Base-by-base conservation (phyloP, 495 filamentous ascomycete species). In the Hapsidospora chrysogenum region DNA sequence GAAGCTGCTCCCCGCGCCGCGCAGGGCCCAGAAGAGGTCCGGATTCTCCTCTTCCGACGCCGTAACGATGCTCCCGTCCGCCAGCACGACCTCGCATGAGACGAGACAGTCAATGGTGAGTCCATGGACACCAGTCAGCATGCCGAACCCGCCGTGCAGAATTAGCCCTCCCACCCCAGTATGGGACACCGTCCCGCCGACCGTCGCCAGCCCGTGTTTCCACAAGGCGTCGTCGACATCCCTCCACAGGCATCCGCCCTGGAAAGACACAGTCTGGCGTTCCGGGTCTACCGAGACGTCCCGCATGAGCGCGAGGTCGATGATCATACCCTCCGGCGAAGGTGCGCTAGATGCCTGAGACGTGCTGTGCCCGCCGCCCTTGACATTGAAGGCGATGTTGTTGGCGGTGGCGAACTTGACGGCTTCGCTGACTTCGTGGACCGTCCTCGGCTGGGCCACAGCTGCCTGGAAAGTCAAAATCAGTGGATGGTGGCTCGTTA, bases 121-220 rank as follows among this genome's bases (percentile, higher is more conserved):
- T 9, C 69, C 71, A 38, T 70, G 50, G 17, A 50, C 39, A 1
- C 62, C 61, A 31, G 53, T 56, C 6, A 75, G 50, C 51, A 58
- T 63, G 19, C 70, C 70, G 42, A 70, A 68, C 2, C 72, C 70
- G 0, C 70, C 70, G 4, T 69, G 68, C 2, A 76, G 51, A 0
- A 67, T 72, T 17, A 74, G 45, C 4, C 73, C 72, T 2, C 69
- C 69, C 14, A 76, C 60, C 17, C 73, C 71, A 16, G 65, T 70
- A 36, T 70, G 60, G 41, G 69, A 69, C 14, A 74, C 68, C 0
- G 70, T 74, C 3, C 72, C 72, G 4, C 70, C 72, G 4, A 75
- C 70, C 9, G 61, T 62, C 5, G 68, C 71, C 11, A 76, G 50
- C 1, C 60, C 63, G 38, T 67, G 50, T 30, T 58, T 44, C 9